phyloP scores from a whole-genome alignment of 2,329 filamentous ascomycete genomes.

The Trichoderma polysporum region DNA sequence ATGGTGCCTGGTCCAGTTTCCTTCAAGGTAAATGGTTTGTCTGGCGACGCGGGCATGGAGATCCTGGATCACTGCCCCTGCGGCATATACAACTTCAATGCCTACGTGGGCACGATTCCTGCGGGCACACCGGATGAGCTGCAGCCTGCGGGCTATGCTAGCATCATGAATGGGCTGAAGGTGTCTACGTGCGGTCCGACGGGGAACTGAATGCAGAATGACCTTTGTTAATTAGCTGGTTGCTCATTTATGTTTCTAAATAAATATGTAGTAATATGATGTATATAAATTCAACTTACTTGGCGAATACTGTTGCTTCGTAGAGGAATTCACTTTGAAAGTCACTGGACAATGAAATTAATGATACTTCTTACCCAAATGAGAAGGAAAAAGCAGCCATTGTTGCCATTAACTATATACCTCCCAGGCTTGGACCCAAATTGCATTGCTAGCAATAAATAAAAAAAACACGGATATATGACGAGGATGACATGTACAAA shows the following conservation, averaged over 20 bases:
- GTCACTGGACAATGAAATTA: no score
- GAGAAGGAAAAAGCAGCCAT: neutral
- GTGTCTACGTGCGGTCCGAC: slow-evolving; percentile 29
- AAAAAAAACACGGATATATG: neutral
- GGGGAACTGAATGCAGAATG: neutral
- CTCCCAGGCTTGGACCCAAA: neutral
- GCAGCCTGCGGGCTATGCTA: slow-evolving; percentile 34
- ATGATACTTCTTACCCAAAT: neutral
- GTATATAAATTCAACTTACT: no score
- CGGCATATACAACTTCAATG: slow-evolving; percentile 55
- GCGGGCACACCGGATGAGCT: slow-evolving; percentile 37
- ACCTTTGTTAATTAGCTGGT: no score
- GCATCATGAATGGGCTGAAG: slow-evolving; percentile 31
- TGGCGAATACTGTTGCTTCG: no score
- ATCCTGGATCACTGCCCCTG: slow-evolving; percentile 47
- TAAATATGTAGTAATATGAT: no score
- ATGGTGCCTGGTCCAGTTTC: slow-evolving; percentile 49
- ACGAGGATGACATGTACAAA: neutral
- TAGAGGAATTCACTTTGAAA: no score
- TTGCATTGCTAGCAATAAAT: neutral
- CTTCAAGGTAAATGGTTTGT: slow-evolving; percentile 45
- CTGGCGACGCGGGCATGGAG: slow-evolving; percentile 45
- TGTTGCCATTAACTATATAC: no score
- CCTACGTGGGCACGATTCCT: slow-evolving; percentile 52
- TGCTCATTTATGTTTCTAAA: no score